Evolutionary conservation across 768 basidiomycete species (phyloP), one percentile per base, ranked within the genome.

Genomic region (Strobilomyces confusus): DNA sequence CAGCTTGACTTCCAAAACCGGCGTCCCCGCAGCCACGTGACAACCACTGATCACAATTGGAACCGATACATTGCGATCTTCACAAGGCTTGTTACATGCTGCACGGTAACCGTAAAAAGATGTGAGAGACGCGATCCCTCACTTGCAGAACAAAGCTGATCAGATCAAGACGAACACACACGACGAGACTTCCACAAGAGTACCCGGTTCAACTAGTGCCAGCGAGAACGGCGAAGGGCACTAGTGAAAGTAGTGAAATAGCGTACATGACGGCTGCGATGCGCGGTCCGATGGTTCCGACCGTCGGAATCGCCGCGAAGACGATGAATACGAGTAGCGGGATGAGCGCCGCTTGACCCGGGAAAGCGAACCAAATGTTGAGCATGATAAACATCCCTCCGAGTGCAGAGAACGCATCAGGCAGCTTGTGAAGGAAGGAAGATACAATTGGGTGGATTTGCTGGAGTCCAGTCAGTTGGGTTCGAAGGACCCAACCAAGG

Each of bases 11-110:
- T 42, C 60, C 51, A 62, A 55, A 55, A 29, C 34, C 4, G 51
- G 53, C 14, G 36, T 25, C 37, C 20, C 44, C 50, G 54, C 52
- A 15, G 38, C 2, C 42, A 60, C 58, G 60, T 61, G 58, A 52
- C 44, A 44, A 29, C 43, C n/a, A n/a, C n/a, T 20, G 19, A 9
- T 26, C 32, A 36, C 19, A 15, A 23, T 13, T 7, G 9, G 8
- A 26, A 26, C 26, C 8, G 26, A 26, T 26, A 26, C 26, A 26
- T 26, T 4, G 26, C 4, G 26, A 26, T 26, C 4, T 8, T 26
- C 26, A n/a, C n/a, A n/a, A n/a, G n/a, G n/a, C n/a, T n/a, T 26
- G 26, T 26, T 34, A 34, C 33, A 34, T 34, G 33, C 33, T 34
- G 26, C 26, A 8, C 8, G 26, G 26, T 26, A 4, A 4, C 4